Conservation (phyloP, 352 stramenopile genomes). For the Phytophthora boehmeriae region DNA sequence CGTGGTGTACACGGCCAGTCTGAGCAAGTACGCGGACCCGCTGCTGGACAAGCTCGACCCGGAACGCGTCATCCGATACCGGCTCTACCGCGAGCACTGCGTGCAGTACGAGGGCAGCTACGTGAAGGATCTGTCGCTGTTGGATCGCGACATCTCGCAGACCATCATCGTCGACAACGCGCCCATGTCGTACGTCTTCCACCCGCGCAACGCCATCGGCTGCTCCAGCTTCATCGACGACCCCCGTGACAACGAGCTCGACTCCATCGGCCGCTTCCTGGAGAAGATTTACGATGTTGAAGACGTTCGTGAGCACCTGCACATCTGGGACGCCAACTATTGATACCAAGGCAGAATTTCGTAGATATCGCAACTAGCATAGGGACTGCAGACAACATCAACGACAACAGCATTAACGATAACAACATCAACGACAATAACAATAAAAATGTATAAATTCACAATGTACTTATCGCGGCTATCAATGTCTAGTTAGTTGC, state of each 20-base stretch:
- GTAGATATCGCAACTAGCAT: too few relatives aligned
- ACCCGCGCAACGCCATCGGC: conserved; percentile 85
- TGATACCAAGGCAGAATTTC: conserved; percentile 14
- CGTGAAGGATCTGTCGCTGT: conserved; percentile 95
- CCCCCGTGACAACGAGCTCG: conserved; percentile 82
- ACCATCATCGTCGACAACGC: conserved; percentile 99
- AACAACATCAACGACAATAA: too few relatives aligned
- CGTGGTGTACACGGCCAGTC: conserved; percentile 96
- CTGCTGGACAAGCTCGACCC: conserved; percentile 95
- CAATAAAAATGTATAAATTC: too few relatives aligned
- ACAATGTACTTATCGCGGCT: too few relatives aligned
- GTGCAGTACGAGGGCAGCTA: conserved; percentile 95
- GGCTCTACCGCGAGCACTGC: conserved; percentile 94
- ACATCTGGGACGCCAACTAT: conserved; percentile 61
- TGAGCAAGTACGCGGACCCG: conserved; percentile 97
- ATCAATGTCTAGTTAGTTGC: not conserved
- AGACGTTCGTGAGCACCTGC: conserved; percentile 61
- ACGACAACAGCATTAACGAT: too few relatives aligned
- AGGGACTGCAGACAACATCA: too few relatives aligned
- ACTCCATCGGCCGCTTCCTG: conserved; percentile 67
- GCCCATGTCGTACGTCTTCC: conserved; percentile 97
- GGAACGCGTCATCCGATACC: conserved; percentile 82
- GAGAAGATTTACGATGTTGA: conserved; percentile 42
- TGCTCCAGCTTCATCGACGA: conserved; percentile 91
- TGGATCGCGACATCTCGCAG: conserved; percentile 92